Evolutionary conservation across 495 filamentous ascomycete genomes (phyloP), one percentile per base, ranked within the genome.

Genomic region (Penicillium odoratum): DNA sequence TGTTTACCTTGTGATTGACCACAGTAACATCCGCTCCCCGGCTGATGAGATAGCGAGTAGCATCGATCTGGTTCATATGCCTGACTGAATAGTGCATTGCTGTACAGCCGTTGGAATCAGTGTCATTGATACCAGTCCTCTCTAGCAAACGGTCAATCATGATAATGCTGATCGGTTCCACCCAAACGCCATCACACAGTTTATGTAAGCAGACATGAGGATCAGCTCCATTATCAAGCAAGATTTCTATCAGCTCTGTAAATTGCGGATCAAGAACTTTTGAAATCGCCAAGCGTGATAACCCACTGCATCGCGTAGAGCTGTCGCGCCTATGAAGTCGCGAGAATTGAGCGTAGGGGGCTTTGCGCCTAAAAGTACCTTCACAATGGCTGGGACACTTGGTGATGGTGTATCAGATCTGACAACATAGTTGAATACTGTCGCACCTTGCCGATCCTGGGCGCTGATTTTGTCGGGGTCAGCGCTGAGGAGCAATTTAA

Each of bases 1-100:
- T 52, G 10, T 52, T 52, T 7, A 11, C 49, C 10, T 52, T 42
- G 9, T 52, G 33, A 28, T 38, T 42, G 25, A 52, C n/a, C 31
- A 42, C 49, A 15, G 26, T 52, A 26, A 52, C 31, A 26, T 40
- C 15, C 26, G 49, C 34, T 26, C 33, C 49, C 18, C 7, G n/a
- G 49, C 18, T 40, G 49, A 52, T 52, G 16, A 52, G 9, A 52
- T 40, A 18, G 49, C 25, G 49, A 6, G 7, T 11, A 38, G 33
- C 49, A 13, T 52, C 21, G 6, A 40, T 42, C 31, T 52, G 34
- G 10, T 40, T 18, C 21, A 52, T 6, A 28, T 52, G 5, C 2
- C 10, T 3, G 10, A 38, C 31, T 42, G 42, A 33, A 52, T 52
- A 52, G 25, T 52, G 49, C n/a, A 52, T 21, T 11, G 49, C 33